Conservation (phyloP, 768 basidiomycete genomes). For the Lyophyllum semitale region DNA sequence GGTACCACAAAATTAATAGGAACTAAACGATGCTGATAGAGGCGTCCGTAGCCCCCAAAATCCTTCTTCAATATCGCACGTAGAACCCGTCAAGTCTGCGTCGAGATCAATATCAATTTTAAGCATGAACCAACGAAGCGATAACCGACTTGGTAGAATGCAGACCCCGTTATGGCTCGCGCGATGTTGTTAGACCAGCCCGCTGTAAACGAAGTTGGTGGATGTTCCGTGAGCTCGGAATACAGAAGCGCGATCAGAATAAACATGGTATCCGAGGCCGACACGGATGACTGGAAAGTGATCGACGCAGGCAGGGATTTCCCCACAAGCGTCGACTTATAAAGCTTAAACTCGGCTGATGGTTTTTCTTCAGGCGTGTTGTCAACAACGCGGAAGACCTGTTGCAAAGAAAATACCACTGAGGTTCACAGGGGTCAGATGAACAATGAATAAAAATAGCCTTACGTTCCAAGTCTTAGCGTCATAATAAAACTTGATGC, state of each 20-base stretch:
- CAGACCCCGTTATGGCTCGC: not conserved
- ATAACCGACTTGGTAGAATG: too few relatives aligned
- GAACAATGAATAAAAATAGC: not conserved
- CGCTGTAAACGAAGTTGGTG: not conserved
- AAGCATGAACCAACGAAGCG: too few relatives aligned
- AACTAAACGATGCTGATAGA: too few relatives aligned
- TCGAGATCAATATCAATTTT: too few relatives aligned
- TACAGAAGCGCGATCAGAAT: conserved; percentile 8
- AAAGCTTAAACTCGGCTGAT: conserved; percentile 3
- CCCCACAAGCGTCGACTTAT: conserved; percentile 1
- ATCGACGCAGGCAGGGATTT: conserved; percentile 1
- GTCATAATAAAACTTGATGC: conserved; percentile 4
- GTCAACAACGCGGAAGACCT: conserved; percentile 6
- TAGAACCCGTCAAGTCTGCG: too few relatives aligned
- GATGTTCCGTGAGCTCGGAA: conserved; percentile 8
- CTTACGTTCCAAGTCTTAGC: conserved; percentile 5
- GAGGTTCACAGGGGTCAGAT: not conserved
- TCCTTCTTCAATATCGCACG: too few relatives aligned
- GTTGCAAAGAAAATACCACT: not conserved
- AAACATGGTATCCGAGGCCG: conserved; percentile 2
- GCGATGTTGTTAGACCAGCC: not conserved
- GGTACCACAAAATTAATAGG: too few relatives aligned
- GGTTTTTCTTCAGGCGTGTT: not conserved
- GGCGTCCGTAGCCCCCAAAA: too few relatives aligned
- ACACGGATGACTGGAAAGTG: not conserved